phyloP scores from a whole-genome alignment of 108 stramenopile species.

The Parmales sp. region DNA sequence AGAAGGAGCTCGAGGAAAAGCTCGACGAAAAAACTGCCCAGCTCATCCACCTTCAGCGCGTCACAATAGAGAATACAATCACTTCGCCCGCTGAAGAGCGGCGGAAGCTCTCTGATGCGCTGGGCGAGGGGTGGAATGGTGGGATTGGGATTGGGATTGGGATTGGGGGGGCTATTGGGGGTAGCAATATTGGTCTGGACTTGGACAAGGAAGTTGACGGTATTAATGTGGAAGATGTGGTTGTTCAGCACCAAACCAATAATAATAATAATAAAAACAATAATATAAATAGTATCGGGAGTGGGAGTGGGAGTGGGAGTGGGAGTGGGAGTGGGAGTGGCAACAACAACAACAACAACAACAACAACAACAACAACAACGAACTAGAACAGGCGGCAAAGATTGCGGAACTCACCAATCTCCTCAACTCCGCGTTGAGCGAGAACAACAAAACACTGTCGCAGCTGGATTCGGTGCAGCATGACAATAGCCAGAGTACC shows the following conservation, averaged over 20 bases:
- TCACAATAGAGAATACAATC: conserved; percentile 20
- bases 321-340: neutral
- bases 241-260: neutral
- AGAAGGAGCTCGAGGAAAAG: conserved; percentile 41
- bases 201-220: neutral
- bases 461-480: too few species aligned
- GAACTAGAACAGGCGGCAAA: neutral
- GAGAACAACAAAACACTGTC: too few species aligned
- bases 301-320: too few species aligned
- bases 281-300: too few species aligned
- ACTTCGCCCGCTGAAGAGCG: neutral
- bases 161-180: neutral
- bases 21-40: conserved; percentile 48
- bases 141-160: too few species aligned
- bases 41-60: conserved; percentile 45
- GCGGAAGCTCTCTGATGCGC: conserved; percentile 4
- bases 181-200: neutral
- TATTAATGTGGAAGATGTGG: neutral
- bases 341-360: neutral
- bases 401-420: neutral
- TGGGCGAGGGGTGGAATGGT: neutral
- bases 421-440: too few species aligned
- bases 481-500: too few species aligned
- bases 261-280: neutral
- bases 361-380: conserved; percentile 1